These are phyloP conservation scores for Sesbania bispinosa DNA, from an alignment of 306 rosid genomes.

Conservation along the genomic window DNA sequence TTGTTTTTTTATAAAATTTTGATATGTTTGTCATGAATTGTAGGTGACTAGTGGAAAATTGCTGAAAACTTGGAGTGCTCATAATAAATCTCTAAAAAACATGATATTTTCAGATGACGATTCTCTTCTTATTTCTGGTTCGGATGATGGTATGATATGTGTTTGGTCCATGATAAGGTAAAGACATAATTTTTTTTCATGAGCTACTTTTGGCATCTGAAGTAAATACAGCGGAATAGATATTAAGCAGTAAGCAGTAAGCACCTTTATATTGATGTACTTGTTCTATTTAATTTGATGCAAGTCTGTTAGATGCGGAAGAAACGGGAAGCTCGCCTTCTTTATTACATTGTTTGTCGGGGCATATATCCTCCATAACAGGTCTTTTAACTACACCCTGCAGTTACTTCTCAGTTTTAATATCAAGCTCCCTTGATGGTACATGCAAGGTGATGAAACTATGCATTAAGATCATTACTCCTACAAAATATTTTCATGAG, in stretches of 20 bases:
- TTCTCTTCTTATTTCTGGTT: conserved; percentile 62
- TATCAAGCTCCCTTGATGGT: conserved; percentile 79
- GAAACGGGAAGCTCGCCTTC: conserved; percentile 40
- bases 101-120: conserved; percentile 63
- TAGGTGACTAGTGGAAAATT: conserved; percentile 63
- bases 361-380: conserved; percentile 54
- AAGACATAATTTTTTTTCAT: background rate
- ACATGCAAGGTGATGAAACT: conserved; percentile 60
- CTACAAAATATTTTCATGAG: background rate
- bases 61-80: conserved; percentile 68
- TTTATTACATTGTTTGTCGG: conserved; percentile 41
- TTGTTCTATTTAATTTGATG: conserved; percentile 24
- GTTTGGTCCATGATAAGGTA: conserved; percentile 76
- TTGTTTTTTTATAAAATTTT: too few relatives aligned
- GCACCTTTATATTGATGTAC: background rate
- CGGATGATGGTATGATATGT: conserved; percentile 59
- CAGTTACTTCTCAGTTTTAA: conserved; percentile 31
- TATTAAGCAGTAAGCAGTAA: background rate
- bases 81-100: conserved; percentile 44
- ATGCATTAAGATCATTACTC: background rate
- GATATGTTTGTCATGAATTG: conserved; percentile 20
- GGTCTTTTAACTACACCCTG: conserved; percentile 50
- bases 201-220: background rate
- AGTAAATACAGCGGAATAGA: background rate
- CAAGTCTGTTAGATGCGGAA: conserved; percentile 65